Evolutionary conservation across 1,284 basidiomycete species (phyloP).

Genomic region (Uromyces viciae-fabae): DNA sequence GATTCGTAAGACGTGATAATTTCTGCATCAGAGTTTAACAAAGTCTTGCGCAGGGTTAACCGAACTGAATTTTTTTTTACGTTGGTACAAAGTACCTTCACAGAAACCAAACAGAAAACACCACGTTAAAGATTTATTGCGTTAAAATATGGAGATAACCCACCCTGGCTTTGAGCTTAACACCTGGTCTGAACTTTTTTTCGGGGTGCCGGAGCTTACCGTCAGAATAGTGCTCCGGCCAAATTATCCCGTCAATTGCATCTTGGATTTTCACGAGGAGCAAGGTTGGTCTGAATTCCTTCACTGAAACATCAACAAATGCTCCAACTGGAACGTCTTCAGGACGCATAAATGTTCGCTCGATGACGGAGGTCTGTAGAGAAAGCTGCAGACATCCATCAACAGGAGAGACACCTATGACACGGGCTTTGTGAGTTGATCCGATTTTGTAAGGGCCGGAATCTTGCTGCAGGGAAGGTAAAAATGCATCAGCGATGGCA

Average conservation of each 20-base stretch:
- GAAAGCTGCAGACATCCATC: conserved; percentile 86
- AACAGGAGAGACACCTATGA: conserved; percentile 79
- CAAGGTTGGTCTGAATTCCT: conserved; percentile 71
- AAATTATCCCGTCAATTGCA: conserved; percentile 84
- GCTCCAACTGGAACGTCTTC: conserved; percentile 79
- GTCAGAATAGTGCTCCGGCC: conserved; percentile 93
- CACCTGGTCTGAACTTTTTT: conserved; percentile 82
- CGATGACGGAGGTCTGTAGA: conserved; percentile 74
- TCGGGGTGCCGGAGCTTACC: conserved; percentile 85
- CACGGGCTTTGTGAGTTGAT: conserved; percentile 77
- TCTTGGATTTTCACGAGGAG: conserved; percentile 81
- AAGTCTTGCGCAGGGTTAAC: conserved; percentile 85
- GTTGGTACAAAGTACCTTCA: conserved; percentile 79
- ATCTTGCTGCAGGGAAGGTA: conserved; percentile 62
- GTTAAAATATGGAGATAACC: conserved; percentile 50
- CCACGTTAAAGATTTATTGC: neutral
- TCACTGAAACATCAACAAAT: conserved; percentile 73
- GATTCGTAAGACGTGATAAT: conserved; percentile 68
- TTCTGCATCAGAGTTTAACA: conserved; percentile 75
- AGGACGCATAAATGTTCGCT: conserved; percentile 81
- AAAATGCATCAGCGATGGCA: conserved; percentile 43
- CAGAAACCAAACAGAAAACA: neutral
- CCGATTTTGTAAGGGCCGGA: conserved; percentile 75
- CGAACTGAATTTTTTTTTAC: conserved; percentile 74
- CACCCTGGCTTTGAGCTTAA: conserved; percentile 78